These are phyloP conservation scores for Ziziphus jujuba DNA, from an alignment of 306 rosid genomes.

Conservation along the genomic window DNA sequence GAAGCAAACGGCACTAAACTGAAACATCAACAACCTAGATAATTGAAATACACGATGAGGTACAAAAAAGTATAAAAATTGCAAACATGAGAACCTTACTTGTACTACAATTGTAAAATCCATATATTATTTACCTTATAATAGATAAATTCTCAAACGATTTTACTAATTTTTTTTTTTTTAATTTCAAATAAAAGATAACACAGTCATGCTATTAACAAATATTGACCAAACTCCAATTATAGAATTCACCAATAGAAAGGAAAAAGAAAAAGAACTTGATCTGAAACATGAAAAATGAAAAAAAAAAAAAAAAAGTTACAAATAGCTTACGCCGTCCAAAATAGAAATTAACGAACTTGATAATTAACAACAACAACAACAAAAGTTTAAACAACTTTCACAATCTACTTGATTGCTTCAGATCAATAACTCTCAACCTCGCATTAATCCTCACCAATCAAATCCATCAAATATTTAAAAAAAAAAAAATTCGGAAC, in stretches of 20 bases:
- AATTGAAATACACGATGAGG: neutral
- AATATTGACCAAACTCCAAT: neutral
- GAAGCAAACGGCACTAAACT: neutral
- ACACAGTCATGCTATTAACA: neutral
- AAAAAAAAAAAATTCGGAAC: conserved; percentile 8
- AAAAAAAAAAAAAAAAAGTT: neutral
- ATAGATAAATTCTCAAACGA: too few species aligned
- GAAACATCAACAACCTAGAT: neutral
- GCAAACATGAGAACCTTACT: too few species aligned
- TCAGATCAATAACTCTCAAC: conserved; percentile 29
- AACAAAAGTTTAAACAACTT: too few species aligned
- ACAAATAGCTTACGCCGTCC: too few species aligned
- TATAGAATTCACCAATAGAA: neutral
- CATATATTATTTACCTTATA: too few species aligned
- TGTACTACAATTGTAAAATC: too few species aligned
- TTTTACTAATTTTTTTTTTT: too few species aligned
- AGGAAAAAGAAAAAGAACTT: neutral
- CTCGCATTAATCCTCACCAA: conserved; percentile 18
- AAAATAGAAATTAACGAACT: too few species aligned
- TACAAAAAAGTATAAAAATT: neutral
- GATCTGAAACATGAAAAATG: conserved; percentile 17
- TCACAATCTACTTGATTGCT: neutral
- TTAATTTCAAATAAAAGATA: neutral
- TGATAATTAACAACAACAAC: too few species aligned
- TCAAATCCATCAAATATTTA: conserved; percentile 14